Evolutionary conservation across 2,329 filamentous ascomycete genomes (phyloP).

Genomic region (Furcasterigmium furcatum): DNA sequence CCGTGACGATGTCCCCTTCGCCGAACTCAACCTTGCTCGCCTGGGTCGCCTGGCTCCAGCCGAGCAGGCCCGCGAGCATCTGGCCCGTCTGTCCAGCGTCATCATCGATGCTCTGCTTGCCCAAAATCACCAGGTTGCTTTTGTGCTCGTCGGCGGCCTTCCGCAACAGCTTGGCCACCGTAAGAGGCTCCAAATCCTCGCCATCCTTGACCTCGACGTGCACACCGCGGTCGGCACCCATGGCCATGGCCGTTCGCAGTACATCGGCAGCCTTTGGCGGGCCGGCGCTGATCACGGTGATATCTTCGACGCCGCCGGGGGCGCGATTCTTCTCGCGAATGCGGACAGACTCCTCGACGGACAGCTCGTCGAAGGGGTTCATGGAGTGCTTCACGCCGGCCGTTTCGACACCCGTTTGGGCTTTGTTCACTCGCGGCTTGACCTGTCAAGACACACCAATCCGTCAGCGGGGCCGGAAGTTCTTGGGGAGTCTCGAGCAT

Average conservation of each 20-base stretch:
- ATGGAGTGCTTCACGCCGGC: constrained; percentile 94
- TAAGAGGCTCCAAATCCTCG: constrained; percentile 79
- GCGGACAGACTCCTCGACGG: constrained; percentile 91
- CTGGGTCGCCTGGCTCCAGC: constrained; percentile 94
- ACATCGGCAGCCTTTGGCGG: constrained; percentile 85
- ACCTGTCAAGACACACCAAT: constrained; percentile 38
- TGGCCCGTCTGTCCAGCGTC: constrained; percentile 94
- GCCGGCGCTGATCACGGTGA: constrained; percentile 84
- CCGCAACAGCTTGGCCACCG: constrained; percentile 86
- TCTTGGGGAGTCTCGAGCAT: not conserved
- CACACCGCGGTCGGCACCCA: constrained; percentile 91
- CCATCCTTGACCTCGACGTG: constrained; percentile 79
- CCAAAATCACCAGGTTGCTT: constrained; percentile 87
- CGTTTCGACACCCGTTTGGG: constrained; percentile 85
- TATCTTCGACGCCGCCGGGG: constrained; percentile 78
- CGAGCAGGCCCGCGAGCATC: constrained; percentile 91
- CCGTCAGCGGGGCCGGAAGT: not conserved
- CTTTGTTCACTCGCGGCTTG: constrained; percentile 68
- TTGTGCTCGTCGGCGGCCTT: constrained; percentile 79
- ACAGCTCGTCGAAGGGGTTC: constrained; percentile 99
- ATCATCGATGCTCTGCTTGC: constrained; percentile 98
- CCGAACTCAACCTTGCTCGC: constrained; percentile 80
- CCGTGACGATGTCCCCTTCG: constrained; percentile 65
- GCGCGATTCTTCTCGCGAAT: constrained; percentile 83
- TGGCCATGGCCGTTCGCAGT: constrained; percentile 94